Evolutionary conservation across 2,329 filamentous ascomycete genomes (phyloP), one percentile per base, ranked within the genome.

Genomic region (Clarireedia homoeocarpa): DNA sequence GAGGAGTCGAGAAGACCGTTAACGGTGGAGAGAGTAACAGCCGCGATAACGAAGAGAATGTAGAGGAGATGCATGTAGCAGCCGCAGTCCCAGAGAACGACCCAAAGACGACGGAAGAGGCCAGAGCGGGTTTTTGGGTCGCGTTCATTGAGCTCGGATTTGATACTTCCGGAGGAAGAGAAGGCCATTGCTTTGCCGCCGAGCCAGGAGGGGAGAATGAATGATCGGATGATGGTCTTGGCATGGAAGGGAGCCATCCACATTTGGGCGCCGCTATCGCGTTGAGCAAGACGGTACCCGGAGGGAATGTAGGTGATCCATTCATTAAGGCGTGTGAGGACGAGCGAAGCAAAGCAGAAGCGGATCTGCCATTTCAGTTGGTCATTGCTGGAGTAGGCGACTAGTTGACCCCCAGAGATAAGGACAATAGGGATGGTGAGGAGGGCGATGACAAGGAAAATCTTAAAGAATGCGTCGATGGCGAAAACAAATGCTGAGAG

Each of bases 211-310:
- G 81, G 81, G 2, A 84, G 71, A 14, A 83, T 62, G 63, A 84
- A 84, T 1, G 80, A 75, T 2, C 79, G 79, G 51, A 83, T 69
- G 53, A 84, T 76, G 62, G 77, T 79, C 10, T 82, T 71, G 0
- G 79, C 78, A 58, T 82, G 79, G 67, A 82, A 84, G 0, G 81
- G 80, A 6, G 80, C 75, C 80, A 84, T 84, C 80, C 81, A 84
- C 27, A 84, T 71, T 67, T 82, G 77, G 59, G 78, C 78, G 4
- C 79, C 73, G 2, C 75, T 74, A 40, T 79, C 79, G 53, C 80
- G 74, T 66, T 82, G 79, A 4, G 79, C 80, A 10, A 78, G 79
- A 65, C 81, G 76, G 63, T 83, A 83, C 20, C 81, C 80, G 1
- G 79, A 75, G 0, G 81, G 80, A 12, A 82, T 73, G 65, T 77